Evolutionary conservation across 2,329 filamentous ascomycete species (phyloP).

Genomic region (Xylaria sp.): DNA sequence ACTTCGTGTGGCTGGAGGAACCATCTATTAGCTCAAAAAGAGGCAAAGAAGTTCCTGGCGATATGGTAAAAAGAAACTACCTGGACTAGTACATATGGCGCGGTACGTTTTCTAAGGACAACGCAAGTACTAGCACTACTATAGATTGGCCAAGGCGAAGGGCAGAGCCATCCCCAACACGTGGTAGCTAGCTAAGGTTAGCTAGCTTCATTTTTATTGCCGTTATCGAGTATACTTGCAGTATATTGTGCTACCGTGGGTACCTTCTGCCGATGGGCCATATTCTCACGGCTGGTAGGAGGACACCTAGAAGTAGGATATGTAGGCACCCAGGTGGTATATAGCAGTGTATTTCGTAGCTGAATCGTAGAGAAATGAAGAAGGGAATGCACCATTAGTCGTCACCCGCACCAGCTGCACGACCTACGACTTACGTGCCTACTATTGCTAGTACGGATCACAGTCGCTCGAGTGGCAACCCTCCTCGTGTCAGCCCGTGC

Average conservation of each 20-base stretch:
- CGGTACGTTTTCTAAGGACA: too few relatives aligned
- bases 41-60: neutral
- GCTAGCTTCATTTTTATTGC: neutral
- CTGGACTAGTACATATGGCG: neutral
- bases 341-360: neutral
- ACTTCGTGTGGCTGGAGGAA: neutral
- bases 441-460: constrained; percentile 5
- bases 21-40: neutral
- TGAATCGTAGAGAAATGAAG: neutral
- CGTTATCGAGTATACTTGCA: neutral
- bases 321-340: neutral
- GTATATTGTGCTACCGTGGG: too few relatives aligned
- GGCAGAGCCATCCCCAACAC: constrained; percentile 29
- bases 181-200: constrained; percentile 16
- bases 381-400: constrained; percentile 10
- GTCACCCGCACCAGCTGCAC: constrained; percentile 12
- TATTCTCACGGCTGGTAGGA: too few relatives aligned
- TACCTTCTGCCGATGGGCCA: too few relatives aligned
- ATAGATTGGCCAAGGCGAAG: constrained; percentile 5
- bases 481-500: constrained; percentile 38
- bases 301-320: too few relatives aligned
- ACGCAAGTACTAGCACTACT: neutral
- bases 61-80: neutral
- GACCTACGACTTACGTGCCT: constrained; percentile 4
- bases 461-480: constrained; percentile 27